Percentiles rank a stretch among this genome's conserved stretches.
Conservation (phyloP, 305 asterid genomes). For the Coffea humblotiana region DNA sequence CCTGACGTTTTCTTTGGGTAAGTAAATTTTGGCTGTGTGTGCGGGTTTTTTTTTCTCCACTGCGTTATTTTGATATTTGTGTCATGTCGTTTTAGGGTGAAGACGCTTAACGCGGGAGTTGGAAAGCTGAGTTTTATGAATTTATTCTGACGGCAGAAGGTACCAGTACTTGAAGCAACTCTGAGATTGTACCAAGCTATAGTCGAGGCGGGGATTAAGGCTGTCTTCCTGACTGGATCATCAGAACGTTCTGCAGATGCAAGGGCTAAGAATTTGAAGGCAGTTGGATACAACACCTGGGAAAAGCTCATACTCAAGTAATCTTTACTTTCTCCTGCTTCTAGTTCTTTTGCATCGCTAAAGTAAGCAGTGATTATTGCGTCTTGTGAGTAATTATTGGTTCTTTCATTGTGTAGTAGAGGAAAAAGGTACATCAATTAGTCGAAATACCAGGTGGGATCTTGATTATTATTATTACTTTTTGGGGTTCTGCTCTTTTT, state of each 20-base stretch:
- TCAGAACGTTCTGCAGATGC: neutral
- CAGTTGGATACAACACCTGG: constrained; percentile 47
- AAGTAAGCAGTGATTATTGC: too few relatives aligned
- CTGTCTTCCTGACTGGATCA: constrained; percentile 36
- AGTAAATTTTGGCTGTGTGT: too few relatives aligned
- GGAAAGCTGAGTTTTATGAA: constrained; percentile 29
- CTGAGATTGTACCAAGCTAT: constrained; percentile 27
- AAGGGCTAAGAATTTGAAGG: constrained; percentile 31
- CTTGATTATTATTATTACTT: too few relatives aligned
- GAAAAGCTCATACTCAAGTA: constrained; percentile 48
- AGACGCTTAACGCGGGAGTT: constrained; percentile 22
- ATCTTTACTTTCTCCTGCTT: neutral
- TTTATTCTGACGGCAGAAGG: constrained; percentile 35
- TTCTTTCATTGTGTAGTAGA: too few relatives aligned
- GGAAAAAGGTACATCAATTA: too few relatives aligned
- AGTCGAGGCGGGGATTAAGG: constrained; percentile 32
- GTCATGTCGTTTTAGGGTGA: constrained; percentile 26
- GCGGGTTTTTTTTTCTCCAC: too few relatives aligned
- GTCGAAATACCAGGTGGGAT: too few relatives aligned
- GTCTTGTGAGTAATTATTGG: too few relatives aligned
- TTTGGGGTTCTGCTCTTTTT: too few relatives aligned
- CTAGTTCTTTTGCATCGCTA: too few relatives aligned
- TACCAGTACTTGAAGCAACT: constrained; percentile 39
- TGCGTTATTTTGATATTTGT: too few relatives aligned
- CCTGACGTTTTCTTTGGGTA: constrained; percentile 53